Evolutionary conservation across 257 asterid genomes (phyloP), one percentile per base, ranked within the genome.

Genomic region (Schizonepeta tenuifolia): DNA sequence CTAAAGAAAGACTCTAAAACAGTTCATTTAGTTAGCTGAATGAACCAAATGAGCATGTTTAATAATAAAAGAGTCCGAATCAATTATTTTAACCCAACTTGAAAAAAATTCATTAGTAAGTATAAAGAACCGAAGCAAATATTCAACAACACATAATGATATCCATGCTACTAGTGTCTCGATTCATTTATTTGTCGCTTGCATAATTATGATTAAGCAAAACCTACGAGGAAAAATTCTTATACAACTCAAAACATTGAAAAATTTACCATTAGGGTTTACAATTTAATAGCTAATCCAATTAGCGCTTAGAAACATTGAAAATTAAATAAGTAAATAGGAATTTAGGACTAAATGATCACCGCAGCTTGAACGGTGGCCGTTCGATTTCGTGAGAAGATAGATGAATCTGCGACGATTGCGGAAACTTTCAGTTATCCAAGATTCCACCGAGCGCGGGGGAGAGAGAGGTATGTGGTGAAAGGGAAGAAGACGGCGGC

Each of bases 251-350:
- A 60, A 33, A 31, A n/a, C 15, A 35, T 60, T 33, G 28, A 61
- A 21, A 9, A 33, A 10, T 18, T 35, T 60, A 60, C 47, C 28
- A 60, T 33, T 58, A 58, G 65, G 43, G 65, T 58, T 58, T 60
- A 60, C 15, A 14, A 60, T 60, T 60, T 7, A 36, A 33, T 59
- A 5, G 18, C 62, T 22, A 12, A 56, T 56, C 26, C n/a, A 31
- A 33, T 33, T n/a, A 33, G 0, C 7, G 4, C 6, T n/a, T 9
- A 33, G 8, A 33, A 15, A 33, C 18, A 5, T 13, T 24, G 38
- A 12, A 17, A 35, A 4, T 9, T 11, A 35, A 33, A 33, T 31
- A 60, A n/a, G 2, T 9, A 33, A 60, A 61, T 9, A 12, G 49
- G 8, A 61, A 3, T 3, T 9, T 6, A 1, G 9, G 31, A 18